Evolutionary conservation across 176 grass and related monocot genomes (phyloP).

Genomic region (Saccharum officinarum): DNA sequence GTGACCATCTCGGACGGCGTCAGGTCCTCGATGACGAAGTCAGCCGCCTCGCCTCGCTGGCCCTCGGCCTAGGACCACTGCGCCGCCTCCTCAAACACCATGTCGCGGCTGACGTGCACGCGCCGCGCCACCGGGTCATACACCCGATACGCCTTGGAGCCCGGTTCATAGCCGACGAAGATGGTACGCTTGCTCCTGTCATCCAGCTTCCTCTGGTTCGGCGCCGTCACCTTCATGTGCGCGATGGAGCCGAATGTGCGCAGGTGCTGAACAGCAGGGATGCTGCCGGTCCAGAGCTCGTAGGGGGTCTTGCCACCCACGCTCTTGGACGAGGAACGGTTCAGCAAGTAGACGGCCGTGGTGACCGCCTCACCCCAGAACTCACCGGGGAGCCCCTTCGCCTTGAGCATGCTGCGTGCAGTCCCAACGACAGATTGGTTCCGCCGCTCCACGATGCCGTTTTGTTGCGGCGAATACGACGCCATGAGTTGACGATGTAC

Average conservation of each 20-base stretch:
- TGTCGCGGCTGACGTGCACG: no score
- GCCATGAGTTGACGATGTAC: no score
- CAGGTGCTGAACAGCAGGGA: background rate
- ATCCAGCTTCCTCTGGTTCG: background rate
- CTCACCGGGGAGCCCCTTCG: fast-evolving
- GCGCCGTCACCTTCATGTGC: background rate
- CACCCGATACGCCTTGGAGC: no score
- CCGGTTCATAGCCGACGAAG: no score
- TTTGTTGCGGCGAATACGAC: background rate
- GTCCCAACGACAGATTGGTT: background rate
- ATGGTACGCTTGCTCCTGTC: no score
- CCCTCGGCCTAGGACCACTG: no score
- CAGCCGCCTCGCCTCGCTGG: no score
- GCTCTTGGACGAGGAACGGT: background rate
- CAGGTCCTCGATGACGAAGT: no score
- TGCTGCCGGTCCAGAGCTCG: background rate
- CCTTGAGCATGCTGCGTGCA: background rate
- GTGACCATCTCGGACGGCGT: no score
- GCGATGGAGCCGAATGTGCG: background rate
- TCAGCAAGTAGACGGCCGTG: background rate
- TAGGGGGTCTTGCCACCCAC: background rate
- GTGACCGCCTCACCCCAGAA: background rate
- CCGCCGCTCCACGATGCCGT: background rate
- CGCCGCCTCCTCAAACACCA: no score
- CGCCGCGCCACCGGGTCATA: no score